Evolutionary conservation across 805 yeast genomes (phyloP).

Genomic region (Saccharomycopsis schoenii): DNA sequence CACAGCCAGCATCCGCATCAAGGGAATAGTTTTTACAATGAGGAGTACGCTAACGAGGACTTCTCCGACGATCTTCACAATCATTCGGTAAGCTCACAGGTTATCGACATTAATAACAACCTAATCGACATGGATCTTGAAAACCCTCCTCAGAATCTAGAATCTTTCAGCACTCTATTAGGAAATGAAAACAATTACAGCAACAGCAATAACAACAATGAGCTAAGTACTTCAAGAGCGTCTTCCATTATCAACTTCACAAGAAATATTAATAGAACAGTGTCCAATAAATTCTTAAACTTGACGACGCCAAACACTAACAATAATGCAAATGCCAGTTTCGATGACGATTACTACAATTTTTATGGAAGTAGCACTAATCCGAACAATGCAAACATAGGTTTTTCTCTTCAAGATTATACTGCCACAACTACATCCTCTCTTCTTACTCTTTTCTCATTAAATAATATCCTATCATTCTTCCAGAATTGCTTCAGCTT

Average conservation of each 20-base stretch:
- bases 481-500: conserved; percentile 2
- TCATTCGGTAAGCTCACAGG: background rate
- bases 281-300: conserved; percentile 13
- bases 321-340: background rate
- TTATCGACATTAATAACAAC: background rate
- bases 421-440: background rate
- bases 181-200: conserved; percentile 8
- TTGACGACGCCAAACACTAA: background rate
- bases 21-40: background rate
- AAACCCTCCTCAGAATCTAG: conserved; percentile 15
- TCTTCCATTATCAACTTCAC: conserved; percentile 18
- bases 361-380: background rate
- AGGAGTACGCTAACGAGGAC: background rate
- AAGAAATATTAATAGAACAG: conserved; percentile 16
- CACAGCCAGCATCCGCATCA: background rate
- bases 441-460: background rate
- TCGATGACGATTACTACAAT: background rate
- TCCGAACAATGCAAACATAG: background rate
- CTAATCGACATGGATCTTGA: conserved; percentile 2
- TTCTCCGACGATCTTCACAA: conserved; percentile 1
- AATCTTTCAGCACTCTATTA: conserved; percentile 15
- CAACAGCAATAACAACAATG: conserved; percentile 7
- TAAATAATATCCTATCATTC: background rate
- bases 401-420: background rate
- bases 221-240: conserved; percentile 6